Evolutionary conservation across 805 yeast species (phyloP), one percentile per base, ranked within the genome.

Genomic region (Ogataea nitratoaversa): DNA sequence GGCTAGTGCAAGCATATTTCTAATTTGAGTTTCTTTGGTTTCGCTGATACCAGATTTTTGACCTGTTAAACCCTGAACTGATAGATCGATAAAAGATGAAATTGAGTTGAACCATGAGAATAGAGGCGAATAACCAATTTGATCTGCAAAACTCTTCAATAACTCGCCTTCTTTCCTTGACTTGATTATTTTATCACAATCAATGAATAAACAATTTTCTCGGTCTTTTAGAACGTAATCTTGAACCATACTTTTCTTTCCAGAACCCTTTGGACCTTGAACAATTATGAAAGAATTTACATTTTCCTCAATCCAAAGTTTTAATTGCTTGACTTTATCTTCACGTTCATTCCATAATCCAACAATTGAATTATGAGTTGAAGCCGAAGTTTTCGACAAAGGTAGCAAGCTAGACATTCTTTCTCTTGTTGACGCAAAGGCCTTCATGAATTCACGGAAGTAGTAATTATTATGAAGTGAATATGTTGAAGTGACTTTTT

Each of bases 181-280:
- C 55, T 85, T 86, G 17, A 76, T 71, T 40, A 93, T 63, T 30
- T 68, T 68, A 41, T 84, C 95, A 67, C 97, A 91, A 61, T 91
- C 95, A 33, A 93, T 60, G 42, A 77, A 71, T 30, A 89, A 67
- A 3, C 82, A 74, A 45, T 82, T 81, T 1, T 71, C 68, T 37
- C 89, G 75, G 22, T 70, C 77, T 35, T 70, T 65, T 33, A 87
- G 67, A 1, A 84, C 80, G 53, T 82, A 78, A 32, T 79, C 79
- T 56, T 82, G 63, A 4, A 91, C 89, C 44, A 88, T 65, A 44
- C 81, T 91, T 44, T 80, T 75, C 53, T 93, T 91, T 18, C 98
- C 99, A n/a, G 95, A 80, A 5, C 99, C 99, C 48, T 87, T 74
- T 5, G 99, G 98, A 11, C 99, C 99, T 46, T 82, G 78, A 3